Conservation (phyloP, 139 green algal genomes). For the Chlorella vulgaris region DNA sequence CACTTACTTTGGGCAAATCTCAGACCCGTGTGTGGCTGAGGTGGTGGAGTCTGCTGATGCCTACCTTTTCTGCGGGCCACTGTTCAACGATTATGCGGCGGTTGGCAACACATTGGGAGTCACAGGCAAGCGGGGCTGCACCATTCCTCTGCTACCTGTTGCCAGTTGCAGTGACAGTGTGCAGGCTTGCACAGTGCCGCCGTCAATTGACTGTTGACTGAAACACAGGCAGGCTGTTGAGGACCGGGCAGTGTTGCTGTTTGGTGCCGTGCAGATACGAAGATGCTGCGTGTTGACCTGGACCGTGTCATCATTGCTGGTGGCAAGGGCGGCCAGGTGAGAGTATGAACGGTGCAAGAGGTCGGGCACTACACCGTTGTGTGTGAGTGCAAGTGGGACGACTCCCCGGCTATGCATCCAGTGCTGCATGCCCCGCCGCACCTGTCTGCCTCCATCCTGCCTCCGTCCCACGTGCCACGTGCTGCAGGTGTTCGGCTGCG, state of each 20-base stretch:
- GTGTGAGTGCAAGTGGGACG: too few relatives aligned
- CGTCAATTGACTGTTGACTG: too few relatives aligned
- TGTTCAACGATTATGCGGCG: slow-evolving; percentile 81
- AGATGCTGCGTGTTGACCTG: slow-evolving; percentile 46
- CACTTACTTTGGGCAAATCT: slow-evolving; percentile 50
- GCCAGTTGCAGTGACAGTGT: too few relatives aligned
- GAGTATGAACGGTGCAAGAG: too few relatives aligned
- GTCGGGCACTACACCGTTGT: too few relatives aligned
- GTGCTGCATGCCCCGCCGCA: background rate
- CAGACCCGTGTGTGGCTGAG: slow-evolving; percentile 56
- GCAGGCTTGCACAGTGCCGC: too few relatives aligned
- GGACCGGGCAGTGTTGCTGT: too few relatives aligned
- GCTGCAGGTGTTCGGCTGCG: slow-evolving; percentile 66
- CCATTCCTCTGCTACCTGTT: too few relatives aligned
- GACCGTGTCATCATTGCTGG: slow-evolving; percentile 28
- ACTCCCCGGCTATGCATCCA: background rate
- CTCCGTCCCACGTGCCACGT: background rate
- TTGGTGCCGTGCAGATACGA: slow-evolving; percentile 11
- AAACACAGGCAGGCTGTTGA: too few relatives aligned
- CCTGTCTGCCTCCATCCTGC: background rate
- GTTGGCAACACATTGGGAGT: slow-evolving; percentile 45
- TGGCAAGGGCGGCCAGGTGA: slow-evolving; percentile 36
- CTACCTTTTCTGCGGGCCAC: slow-evolving; percentile 46
- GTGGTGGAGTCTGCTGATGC: slow-evolving; percentile 70
- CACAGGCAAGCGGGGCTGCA: background rate